Conservation (phyloP, 371 early-diverging fungal species). For the Lichtheimia hyalospora region DNA sequence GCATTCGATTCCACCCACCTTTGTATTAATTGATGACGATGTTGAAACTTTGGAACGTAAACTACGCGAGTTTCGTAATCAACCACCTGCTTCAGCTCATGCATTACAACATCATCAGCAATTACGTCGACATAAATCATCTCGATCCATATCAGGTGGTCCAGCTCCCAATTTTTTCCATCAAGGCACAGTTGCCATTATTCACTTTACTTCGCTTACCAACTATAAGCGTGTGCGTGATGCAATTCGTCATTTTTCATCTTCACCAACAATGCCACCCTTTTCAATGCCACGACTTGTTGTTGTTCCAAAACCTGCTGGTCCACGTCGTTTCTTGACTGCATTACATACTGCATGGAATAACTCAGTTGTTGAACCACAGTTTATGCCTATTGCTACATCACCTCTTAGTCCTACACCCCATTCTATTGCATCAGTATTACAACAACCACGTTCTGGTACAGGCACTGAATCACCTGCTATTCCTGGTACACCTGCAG, state of each 20-base stretch:
- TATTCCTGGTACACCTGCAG: constrained; percentile 9
- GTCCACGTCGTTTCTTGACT: constrained; percentile 64
- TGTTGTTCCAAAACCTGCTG: constrained; percentile 71
- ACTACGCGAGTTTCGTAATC: constrained; percentile 42
- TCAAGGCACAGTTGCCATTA: constrained; percentile 49
- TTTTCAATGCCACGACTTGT: constrained; percentile 55
- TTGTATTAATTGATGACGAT: constrained; percentile 66
- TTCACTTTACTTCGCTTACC: constrained; percentile 60
- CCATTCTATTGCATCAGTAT: constrained; percentile 12
- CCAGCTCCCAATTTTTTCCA: constrained; percentile 19
- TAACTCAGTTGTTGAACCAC: constrained; percentile 56
- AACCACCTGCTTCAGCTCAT: constrained; percentile 19
- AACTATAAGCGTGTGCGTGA: constrained; percentile 64
- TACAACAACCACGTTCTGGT: constrained; percentile 9
- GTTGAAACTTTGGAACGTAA: constrained; percentile 47
- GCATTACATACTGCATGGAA: constrained; percentile 65
- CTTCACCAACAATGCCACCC: constrained; percentile 4
- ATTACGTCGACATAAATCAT: constrained; percentile 30
- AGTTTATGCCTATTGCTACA: constrained; percentile 66
- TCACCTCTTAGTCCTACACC: constrained; percentile 47
- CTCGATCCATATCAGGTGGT: constrained; percentile 17
- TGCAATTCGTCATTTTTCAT: constrained; percentile 39
- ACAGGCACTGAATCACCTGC: background rate
- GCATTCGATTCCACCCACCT: constrained; percentile 49
- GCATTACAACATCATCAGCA: constrained; percentile 15